These are phyloP conservation scores for Lophium mytilinum DNA, from an alignment of 495 filamentous ascomycete genomes.

Conservation along the genomic window DNA sequence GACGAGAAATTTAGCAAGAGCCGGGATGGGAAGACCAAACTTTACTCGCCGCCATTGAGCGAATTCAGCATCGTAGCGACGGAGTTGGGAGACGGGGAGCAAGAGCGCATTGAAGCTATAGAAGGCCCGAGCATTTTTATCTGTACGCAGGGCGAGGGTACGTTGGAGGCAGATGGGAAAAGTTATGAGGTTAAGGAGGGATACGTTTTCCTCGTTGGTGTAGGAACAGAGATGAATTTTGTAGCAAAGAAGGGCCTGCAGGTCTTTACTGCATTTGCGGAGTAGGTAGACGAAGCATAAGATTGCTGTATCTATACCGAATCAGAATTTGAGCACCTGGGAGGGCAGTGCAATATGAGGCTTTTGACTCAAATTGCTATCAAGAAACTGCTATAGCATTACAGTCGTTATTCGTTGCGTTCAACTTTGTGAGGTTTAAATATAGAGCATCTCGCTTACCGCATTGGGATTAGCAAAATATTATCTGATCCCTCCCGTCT, in stretches of 20 bases:
- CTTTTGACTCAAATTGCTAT: too few relatives aligned
- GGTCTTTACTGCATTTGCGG: constrained; percentile 27
- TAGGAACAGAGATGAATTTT: constrained; percentile 46
- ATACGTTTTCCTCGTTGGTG: constrained; percentile 60
- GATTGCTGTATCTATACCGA: too few relatives aligned
- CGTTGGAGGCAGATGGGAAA: constrained; percentile 48
- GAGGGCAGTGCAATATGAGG: too few relatives aligned
- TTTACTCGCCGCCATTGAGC: constrained; percentile 59
- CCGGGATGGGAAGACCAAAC: constrained; percentile 49
- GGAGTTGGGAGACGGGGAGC: constrained; percentile 38
- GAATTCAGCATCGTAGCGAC: constrained; percentile 37
- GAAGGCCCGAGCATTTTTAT: constrained; percentile 60
- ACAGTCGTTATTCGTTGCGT: too few relatives aligned
- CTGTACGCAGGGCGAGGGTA: constrained; percentile 53
- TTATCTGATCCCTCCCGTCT: too few relatives aligned
- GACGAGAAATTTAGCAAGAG: constrained; percentile 44
- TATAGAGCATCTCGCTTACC: too few relatives aligned
- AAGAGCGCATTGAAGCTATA: constrained; percentile 48
- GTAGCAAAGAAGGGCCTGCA: constrained; percentile 44
- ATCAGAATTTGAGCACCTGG: too few relatives aligned
- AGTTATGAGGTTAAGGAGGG: constrained; percentile 53
- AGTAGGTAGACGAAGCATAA: constrained; percentile 1
- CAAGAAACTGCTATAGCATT: too few relatives aligned
- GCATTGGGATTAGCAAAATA: too few relatives aligned
- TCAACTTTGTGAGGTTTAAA: too few relatives aligned